A percentile compares a stretch with the other conserved stretches of the same genome.
These are phyloP conservation scores for Meyerozyma elateridarum DNA, from an alignment of 1,139 yeast species.

Conservation along the genomic window DNA sequence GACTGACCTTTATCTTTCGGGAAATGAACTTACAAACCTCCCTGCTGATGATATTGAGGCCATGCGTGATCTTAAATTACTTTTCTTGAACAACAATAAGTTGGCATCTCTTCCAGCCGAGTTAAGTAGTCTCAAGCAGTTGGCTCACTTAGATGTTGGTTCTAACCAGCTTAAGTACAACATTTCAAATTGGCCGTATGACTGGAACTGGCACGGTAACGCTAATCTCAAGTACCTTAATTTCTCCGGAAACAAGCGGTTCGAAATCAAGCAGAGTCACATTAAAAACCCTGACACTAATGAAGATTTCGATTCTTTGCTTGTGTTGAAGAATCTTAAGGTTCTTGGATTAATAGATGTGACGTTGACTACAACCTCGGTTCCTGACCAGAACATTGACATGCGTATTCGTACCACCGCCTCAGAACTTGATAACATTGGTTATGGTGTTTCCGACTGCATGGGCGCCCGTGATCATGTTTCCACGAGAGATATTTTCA, in stretches of 20 bases:
- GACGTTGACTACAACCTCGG: constrained; percentile 75
- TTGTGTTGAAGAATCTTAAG: constrained; percentile 64
- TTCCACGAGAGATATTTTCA: constrained; percentile 77
- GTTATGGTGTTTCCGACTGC: constrained; percentile 89
- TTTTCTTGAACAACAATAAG: constrained; percentile 79
- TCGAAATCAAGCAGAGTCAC: constrained; percentile 74
- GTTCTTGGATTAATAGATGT: constrained; percentile 92
- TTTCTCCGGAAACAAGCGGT: constrained; percentile 86
- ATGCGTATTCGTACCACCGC: constrained; percentile 90
- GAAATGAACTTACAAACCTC: constrained; percentile 71
- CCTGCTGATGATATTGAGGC: constrained; percentile 82
- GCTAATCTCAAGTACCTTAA: constrained; percentile 72
- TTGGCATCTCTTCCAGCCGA: constrained; percentile 89
- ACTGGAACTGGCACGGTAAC: constrained; percentile 97
- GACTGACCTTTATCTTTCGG: constrained; percentile 73
- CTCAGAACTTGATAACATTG: constrained; percentile 71
- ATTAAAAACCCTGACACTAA: constrained; percentile 41
- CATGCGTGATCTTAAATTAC: constrained; percentile 51
- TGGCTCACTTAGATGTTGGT: constrained; percentile 82
- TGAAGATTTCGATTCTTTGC: constrained; percentile 68
- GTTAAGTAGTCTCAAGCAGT: constrained; percentile 58
- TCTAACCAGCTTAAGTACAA: constrained; percentile 88
- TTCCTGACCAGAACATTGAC: constrained; percentile 83
- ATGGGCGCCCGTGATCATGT: constrained; percentile 68
- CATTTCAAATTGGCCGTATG: constrained; percentile 90